Evolutionary conservation across 495 filamentous ascomycete species (phyloP), one percentile per base, ranked within the genome.

Genomic region (Aspergillus funiculosus): DNA sequence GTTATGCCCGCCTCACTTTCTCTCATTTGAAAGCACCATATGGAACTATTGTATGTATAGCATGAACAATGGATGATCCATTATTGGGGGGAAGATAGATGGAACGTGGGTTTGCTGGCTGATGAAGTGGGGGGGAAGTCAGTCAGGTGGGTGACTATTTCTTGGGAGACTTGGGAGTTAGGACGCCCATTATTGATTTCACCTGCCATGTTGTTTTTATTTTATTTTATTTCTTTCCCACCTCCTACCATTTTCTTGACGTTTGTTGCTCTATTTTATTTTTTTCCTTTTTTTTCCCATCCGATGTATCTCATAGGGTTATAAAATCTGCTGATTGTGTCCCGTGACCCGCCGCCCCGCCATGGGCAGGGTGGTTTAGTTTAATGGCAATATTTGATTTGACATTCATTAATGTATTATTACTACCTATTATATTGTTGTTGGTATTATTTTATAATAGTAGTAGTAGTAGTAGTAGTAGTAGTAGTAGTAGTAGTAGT

Each of bases 61-160:
- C 63, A 66, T 66, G 60, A 59, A 57, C 59, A 58, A 65, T 51
- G 52, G 62, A 62, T 59, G 60, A 57, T n/a, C n/a, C n/a, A n/a
- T n/a, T n/a, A n/a, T n/a, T n/a, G n/a, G n/a, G n/a, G n/a, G n/a
- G n/a, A n/a, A n/a, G n/a, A 18, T 13, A 17, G 20, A 31, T 28
- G 10, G 24, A 17, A 20, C 30, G 28, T 11, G 17, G 35, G 35
- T 10, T 38, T 38, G 35, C 22, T 11, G 15, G 43, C 31, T n/a
- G n/a, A n/a, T n/a, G n/a, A n/a, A n/a, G n/a, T 7, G 22, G 26
- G 35, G 50, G 18, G 39, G 27, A 48, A 36, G 49, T 36, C 35
- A 39, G n/a, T 29, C 35, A 40, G 42, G 37, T 35, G 26, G 44
- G 20, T 38, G 50, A n/a, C n/a, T n/a, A n/a, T n/a, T 46, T 50